These are phyloP conservation scores for Mycosphaerella sp. DNA, from an alignment of 2,329 filamentous ascomycete genomes.

Conservation along the genomic window DNA sequence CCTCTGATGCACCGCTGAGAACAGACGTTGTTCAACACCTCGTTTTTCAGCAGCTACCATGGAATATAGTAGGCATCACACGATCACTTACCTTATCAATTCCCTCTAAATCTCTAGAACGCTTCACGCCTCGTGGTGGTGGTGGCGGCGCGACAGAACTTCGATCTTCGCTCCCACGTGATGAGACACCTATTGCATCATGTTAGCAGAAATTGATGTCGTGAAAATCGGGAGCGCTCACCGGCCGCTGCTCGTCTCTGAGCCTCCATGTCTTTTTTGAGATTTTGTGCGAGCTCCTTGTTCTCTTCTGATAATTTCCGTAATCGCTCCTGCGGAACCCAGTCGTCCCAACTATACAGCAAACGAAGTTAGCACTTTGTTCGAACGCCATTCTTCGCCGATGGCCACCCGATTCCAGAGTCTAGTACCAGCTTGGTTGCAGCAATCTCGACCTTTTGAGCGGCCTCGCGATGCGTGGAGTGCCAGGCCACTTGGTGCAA, in stretches of 20 bases:
- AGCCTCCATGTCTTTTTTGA: constrained; percentile 62
- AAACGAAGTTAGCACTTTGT: constrained; percentile 6
- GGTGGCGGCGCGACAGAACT: constrained; percentile 51
- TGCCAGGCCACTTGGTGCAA: neutral
- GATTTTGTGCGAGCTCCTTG: constrained; percentile 73
- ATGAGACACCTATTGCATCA: constrained; percentile 43
- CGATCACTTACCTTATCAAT: constrained; percentile 63
- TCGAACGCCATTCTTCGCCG: neutral
- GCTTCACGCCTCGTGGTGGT: constrained; percentile 60
- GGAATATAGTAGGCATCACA: neutral
- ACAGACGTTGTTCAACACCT: neutral
- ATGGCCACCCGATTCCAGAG: too few relatives aligned
- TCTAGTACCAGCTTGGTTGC: neutral
- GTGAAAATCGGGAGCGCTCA: constrained; percentile 32
- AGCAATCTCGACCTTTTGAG: neutral
- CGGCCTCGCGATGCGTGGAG: neutral
- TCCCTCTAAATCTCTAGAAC: constrained; percentile 68
- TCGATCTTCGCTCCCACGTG: constrained; percentile 72
- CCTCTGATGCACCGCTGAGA: neutral
- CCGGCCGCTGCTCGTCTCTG: constrained; percentile 45
- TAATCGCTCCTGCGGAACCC: constrained; percentile 89
- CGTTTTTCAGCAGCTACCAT: neutral
- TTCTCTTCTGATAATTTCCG: constrained; percentile 95
- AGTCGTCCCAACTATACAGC: constrained; percentile 81
- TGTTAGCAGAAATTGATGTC: neutral